Conservation (phyloP, 2,329 filamentous ascomycete species). For the Talaromyces sp. region DNA sequence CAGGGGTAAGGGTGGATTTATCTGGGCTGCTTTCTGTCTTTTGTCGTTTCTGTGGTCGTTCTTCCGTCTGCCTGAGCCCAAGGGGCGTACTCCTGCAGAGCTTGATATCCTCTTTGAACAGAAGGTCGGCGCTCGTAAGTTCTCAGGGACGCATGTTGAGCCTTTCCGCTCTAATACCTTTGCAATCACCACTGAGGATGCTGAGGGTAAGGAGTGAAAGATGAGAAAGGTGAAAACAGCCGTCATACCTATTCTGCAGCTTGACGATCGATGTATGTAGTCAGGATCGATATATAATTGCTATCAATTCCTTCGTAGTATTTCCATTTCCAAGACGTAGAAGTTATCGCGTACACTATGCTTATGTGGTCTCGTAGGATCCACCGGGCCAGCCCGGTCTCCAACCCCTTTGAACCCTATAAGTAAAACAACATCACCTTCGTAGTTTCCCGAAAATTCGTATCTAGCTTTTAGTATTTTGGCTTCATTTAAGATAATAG, state of each 20-base stretch:
- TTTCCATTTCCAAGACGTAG: background rate
- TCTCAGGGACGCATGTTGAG: conserved; percentile 1
- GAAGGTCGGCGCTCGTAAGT: conserved; percentile 34
- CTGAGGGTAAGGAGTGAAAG: background rate
- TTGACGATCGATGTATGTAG: background rate
- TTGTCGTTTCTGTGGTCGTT: conserved; percentile 38
- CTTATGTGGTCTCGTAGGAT: too few species aligned
- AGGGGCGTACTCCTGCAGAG: conserved; percentile 41
- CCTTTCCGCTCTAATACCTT: conserved; percentile 34
- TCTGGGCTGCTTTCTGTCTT: conserved; percentile 39
- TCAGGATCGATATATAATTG: background rate
- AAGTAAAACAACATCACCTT: too few species aligned
- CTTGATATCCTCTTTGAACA: conserved; percentile 44
- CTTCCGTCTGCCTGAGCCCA: conserved; percentile 42
- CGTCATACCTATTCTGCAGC: background rate
- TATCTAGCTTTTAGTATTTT: too few species aligned
- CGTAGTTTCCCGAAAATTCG: too few species aligned
- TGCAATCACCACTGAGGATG: conserved; percentile 6
- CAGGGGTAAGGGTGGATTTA: conserved; percentile 39
- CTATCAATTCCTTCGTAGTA: background rate
- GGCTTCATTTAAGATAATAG: too few species aligned
- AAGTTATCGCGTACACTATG: background rate
- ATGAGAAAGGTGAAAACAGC: background rate
- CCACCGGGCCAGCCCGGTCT: too few species aligned
- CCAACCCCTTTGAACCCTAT: too few species aligned